These are phyloP conservation scores for Nicotiana tabacum DNA, from an alignment of 257 asterid species.

Conservation along the genomic window DNA sequence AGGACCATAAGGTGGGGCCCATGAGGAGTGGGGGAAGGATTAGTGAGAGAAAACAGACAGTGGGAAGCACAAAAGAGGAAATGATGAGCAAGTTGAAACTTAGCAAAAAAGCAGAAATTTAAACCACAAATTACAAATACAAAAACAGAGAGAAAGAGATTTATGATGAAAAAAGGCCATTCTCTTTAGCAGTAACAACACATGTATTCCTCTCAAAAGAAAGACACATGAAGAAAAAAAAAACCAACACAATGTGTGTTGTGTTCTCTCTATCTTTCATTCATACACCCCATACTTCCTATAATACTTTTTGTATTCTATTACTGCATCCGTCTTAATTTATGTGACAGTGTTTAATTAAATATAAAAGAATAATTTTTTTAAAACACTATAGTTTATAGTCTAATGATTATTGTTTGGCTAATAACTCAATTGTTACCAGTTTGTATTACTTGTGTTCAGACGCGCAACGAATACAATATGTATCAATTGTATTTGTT, in stretches of 20 bases:
- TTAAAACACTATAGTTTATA: no score
- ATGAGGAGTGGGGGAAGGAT: neutral
- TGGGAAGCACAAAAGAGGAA: conserved; percentile 21
- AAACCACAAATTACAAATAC: neutral
- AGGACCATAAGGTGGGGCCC: neutral
- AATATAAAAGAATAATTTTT: no score
- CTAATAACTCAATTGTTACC: no score
- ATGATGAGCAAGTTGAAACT: conserved; percentile 23
- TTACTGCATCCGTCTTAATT: no score
- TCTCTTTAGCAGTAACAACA: neutral
- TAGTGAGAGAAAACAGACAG: neutral
- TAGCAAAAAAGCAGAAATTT: conserved; percentile 11
- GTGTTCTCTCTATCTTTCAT: neutral
- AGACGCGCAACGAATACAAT: accelerated
- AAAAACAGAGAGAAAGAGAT: neutral
- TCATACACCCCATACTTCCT: neutral
- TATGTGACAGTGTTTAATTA: no score
- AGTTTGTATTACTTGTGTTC: no score
- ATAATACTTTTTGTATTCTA: no score
- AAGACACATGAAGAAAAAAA: neutral
- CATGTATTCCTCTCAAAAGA: neutral
- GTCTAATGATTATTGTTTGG: accelerated
- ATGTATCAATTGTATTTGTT: no score
- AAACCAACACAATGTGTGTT: neutral
- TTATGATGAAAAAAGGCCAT: neutral